Evolutionary conservation across 176 grass and related monocot genomes (phyloP).

Genomic region (Chloris gayana): DNA sequence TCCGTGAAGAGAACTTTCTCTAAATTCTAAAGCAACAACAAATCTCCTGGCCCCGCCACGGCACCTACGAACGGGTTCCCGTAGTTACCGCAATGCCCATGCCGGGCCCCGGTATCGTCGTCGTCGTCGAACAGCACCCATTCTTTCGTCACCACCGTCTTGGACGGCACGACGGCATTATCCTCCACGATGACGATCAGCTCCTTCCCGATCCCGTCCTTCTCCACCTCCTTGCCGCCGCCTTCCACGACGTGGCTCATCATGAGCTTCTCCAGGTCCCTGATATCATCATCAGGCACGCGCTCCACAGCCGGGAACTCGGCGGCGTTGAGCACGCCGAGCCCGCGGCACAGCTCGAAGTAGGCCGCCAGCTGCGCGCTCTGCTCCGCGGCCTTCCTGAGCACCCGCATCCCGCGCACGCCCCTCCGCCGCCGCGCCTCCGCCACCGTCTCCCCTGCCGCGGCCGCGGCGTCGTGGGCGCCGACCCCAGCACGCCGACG

Average conservation of each 20-base stretch:
- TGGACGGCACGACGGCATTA: constrained; percentile 16
- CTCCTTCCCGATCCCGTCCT: constrained; percentile 30
- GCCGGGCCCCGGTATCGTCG: neutral
- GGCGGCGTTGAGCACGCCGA: constrained; percentile 41
- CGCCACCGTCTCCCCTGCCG: neutral
- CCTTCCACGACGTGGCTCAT: constrained; percentile 49
- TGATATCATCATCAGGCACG: constrained; percentile 77
- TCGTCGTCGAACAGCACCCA: constrained; percentile 89
- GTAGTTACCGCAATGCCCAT: constrained; percentile 39
- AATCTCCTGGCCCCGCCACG: constrained; percentile 5
- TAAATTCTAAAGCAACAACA: constrained; percentile 39
- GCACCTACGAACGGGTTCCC: constrained; percentile 42
- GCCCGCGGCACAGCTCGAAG: constrained; percentile 50
- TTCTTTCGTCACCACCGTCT: constrained; percentile 53
- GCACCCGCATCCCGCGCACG: constrained; percentile 17
- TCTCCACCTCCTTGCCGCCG: neutral
- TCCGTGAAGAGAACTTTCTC: neutral
- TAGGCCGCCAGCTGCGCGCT: constrained; percentile 43
- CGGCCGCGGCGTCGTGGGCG: too few species aligned
- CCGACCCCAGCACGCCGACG: too few species aligned
- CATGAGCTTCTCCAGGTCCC: constrained; percentile 75
- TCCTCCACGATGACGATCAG: constrained; percentile 12
- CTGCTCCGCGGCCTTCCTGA: constrained; percentile 43
- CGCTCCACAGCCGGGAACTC: constrained; percentile 69
- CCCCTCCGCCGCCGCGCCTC: neutral